Evolutionary conservation across 176 grass and related monocot species (phyloP), one percentile per base, ranked within the genome.

Genomic region (Hordeum vulgare): DNA sequence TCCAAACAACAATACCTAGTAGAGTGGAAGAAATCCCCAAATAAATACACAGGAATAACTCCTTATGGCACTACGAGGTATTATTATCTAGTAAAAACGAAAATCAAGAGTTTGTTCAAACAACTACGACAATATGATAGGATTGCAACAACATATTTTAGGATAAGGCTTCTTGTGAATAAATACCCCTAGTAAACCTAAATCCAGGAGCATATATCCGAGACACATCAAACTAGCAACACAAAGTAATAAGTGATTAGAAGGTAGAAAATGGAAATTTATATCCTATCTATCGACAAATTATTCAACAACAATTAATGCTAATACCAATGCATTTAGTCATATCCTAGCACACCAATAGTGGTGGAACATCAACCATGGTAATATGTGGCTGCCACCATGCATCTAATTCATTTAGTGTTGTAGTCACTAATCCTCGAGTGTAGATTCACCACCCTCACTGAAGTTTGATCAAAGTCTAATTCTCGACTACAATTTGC

Each of bases 311-410:
- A 21, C 35, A 54, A 44, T 33, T 35, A 35, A 35, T 67, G n/a
- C 75, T 40, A 8, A 8, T 8, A 40, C 39, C 39, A 40, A 41
- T 18, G 51, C 51, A 47, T 13, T 18, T 31, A 54, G 23, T 63
- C 40, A 4, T 53, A 7, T 21, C 67, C 76, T 87, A 61, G 49
- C 58, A 11, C 15, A 35, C 11, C 2, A 17, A 40, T 6, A 36
- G 15, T 0, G 75, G 25, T 7, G 49, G 53, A 69, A 62, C 82
- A 85, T 81, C 82, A 71, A 89, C 77, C 77, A 85, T 0, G 51
- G 77, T 28, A 89, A 76, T 14, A 21, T 0, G 17, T 60, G 18
- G 2, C 18, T n/a, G 2, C 15, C 59, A 26, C 61, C 17, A 9
- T 40, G 14, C 44, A 53, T 8, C 56, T 87, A 2, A 23, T 18